These are phyloP conservation scores for Aspergillus hiratsukae DNA, from an alignment of 2,329 filamentous ascomycete species.

Conservation along the genomic window DNA sequence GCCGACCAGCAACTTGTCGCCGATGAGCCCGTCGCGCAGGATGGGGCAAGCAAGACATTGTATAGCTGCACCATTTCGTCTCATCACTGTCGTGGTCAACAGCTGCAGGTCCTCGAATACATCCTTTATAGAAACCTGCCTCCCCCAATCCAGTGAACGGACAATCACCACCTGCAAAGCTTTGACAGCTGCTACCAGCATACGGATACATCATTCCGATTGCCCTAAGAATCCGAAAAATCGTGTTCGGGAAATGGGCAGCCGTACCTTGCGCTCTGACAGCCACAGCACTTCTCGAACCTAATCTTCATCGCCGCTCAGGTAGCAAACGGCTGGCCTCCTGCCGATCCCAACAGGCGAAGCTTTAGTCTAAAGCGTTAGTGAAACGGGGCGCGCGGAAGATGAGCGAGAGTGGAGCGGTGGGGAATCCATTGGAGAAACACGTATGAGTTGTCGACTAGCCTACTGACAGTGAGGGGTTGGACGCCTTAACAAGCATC, in stretches of 20 bases:
- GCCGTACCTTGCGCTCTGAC: background rate
- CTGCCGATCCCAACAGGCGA: background rate
- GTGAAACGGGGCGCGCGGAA: background rate
- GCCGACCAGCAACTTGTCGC: constrained; percentile 22
- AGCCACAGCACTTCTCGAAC: background rate
- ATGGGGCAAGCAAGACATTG: constrained; percentile 10
- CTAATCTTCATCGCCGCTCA: background rate
- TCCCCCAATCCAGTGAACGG: background rate
- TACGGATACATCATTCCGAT: too few relatives aligned
- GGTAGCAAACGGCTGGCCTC: background rate
- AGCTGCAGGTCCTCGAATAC: background rate
- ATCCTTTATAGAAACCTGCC: background rate
- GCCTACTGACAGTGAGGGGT: background rate
- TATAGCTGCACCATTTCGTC: constrained; percentile 6
- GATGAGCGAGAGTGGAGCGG: background rate
- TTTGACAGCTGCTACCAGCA: background rate
- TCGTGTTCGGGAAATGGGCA: background rate
- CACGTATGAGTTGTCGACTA: background rate
- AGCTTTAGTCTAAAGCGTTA: background rate
- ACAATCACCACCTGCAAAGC: background rate
- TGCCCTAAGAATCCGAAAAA: background rate
- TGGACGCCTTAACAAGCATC: background rate
- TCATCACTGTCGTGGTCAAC: background rate
- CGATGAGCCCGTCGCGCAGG: constrained; percentile 18
- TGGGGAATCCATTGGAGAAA: background rate